Evolutionary conservation across 83 land plant species (phyloP).

Genomic region (Picea abies): DNA sequence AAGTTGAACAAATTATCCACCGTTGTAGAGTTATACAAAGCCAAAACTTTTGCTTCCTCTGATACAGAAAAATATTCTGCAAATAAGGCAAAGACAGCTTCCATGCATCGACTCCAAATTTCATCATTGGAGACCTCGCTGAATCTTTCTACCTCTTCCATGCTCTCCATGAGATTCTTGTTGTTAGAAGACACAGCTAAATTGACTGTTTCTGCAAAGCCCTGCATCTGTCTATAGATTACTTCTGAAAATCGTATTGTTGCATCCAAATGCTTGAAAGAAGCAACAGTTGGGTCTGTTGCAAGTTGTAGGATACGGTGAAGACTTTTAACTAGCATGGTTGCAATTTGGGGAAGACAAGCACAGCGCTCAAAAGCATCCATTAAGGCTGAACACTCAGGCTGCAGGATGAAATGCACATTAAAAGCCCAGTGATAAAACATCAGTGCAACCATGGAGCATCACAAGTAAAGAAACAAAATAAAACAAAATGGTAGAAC

Average conservation of each 20-base stretch:
- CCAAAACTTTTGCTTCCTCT: slow-evolving; percentile 65
- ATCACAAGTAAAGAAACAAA: too few relatives aligned
- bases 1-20: slow-evolving; percentile 83
- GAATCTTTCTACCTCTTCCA: slow-evolving; percentile 2
- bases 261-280: slow-evolving; percentile 73
- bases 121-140: slow-evolving; percentile 10
- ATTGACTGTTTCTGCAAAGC: slow-evolving; percentile 8
- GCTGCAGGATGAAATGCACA: slow-evolving; percentile 45
- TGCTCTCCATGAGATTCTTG: slow-evolving; percentile 16
- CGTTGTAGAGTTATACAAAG: slow-evolving; percentile 52
- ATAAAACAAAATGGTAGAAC: too few relatives aligned
- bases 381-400: slow-evolving; percentile 77
- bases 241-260: slow-evolving; percentile 71
- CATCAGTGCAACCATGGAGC: neutral
- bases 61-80: slow-evolving; percentile 54
- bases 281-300: slow-evolving; percentile 63
- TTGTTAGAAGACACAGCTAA: neutral
- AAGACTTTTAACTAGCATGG: slow-evolving; percentile 73
- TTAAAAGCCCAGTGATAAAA: neutral
- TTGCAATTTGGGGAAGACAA: slow-evolving; percentile 65
- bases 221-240: slow-evolving; percentile 68
- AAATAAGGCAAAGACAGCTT: slow-evolving; percentile 64
- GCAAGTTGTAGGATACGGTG: slow-evolving; percentile 80
- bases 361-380: slow-evolving; percentile 84
- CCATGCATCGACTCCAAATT: slow-evolving; percentile 54